Conservation (phyloP, 108 stramenopile genomes). For the Chaetoceros tenuissimus region DNA sequence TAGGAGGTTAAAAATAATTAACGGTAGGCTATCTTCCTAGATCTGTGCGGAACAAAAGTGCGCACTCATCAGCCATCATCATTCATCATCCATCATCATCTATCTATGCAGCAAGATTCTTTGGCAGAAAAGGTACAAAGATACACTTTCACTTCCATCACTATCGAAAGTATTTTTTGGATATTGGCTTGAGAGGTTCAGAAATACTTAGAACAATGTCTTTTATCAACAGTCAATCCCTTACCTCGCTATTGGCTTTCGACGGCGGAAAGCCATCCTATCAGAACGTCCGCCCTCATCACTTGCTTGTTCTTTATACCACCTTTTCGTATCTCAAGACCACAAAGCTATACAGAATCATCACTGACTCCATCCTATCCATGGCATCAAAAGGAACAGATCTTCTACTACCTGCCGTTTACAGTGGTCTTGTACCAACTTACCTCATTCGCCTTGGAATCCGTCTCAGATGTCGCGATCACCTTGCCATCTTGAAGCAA, state of each 20-base stretch:
- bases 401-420: conserved; percentile 23
- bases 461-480: conserved; percentile 48
- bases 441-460: conserved; percentile 60
- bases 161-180: no score
- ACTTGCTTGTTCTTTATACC: conserved; percentile 36
- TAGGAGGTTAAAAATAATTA: no score
- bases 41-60: no score
- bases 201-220: no score
- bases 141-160: no score
- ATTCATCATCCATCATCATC: no score
- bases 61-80: no score
- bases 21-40: no score
- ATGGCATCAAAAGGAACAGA: conserved; percentile 27
- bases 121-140: no score
- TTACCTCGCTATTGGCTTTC: neutral
- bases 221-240: neutral
- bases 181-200: no score
- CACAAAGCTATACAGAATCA: conserved; percentile 22
- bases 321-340: conserved; percentile 17
- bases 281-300: conserved; percentile 45
- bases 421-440: conserved; percentile 50
- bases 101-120: no score
- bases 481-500: conserved; percentile 25
- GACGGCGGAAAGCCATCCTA: conserved; percentile 12
- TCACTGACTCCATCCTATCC: conserved; percentile 34